These are phyloP conservation scores for Trichoderma sp. DNA, from an alignment of 2,329 filamentous ascomycete genomes.

Conservation along the genomic window DNA sequence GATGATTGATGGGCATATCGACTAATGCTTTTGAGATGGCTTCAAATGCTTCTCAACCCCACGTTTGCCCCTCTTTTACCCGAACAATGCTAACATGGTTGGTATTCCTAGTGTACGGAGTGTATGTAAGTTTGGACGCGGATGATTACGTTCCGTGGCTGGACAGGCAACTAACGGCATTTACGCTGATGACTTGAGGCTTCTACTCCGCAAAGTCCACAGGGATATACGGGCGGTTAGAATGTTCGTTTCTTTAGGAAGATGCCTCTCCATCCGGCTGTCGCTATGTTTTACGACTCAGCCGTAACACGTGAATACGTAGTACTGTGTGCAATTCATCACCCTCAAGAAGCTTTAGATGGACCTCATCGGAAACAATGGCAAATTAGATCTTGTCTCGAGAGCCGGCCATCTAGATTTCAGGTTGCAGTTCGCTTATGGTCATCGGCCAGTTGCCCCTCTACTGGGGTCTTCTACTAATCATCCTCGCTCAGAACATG, in stretches of 20 bases:
- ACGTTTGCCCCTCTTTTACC: constrained; percentile 17
- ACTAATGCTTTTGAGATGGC: neutral
- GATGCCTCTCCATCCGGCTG: neutral
- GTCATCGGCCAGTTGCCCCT: neutral
- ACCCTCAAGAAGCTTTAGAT: neutral
- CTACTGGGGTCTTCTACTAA: neutral
- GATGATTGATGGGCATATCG: neutral
- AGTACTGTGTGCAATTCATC: neutral
- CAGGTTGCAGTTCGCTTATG: neutral
- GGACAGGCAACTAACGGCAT: neutral
- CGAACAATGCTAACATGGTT: neutral
- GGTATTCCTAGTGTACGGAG: neutral
- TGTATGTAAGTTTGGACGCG: neutral
- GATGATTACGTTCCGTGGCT: neutral
- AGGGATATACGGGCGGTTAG: neutral
- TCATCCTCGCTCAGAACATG: neutral
- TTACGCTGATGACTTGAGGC: neutral
- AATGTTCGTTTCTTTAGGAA: neutral
- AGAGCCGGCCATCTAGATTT: neutral
- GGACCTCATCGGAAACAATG: neutral
- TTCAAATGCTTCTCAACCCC: neutral
- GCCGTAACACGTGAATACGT: neutral
- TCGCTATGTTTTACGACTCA: neutral
- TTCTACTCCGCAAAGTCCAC: neutral
- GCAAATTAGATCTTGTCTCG: neutral